Evolutionary conservation across 2,329 filamentous ascomycete genomes (phyloP).

Genomic region (Nannizzia gypsea): DNA sequence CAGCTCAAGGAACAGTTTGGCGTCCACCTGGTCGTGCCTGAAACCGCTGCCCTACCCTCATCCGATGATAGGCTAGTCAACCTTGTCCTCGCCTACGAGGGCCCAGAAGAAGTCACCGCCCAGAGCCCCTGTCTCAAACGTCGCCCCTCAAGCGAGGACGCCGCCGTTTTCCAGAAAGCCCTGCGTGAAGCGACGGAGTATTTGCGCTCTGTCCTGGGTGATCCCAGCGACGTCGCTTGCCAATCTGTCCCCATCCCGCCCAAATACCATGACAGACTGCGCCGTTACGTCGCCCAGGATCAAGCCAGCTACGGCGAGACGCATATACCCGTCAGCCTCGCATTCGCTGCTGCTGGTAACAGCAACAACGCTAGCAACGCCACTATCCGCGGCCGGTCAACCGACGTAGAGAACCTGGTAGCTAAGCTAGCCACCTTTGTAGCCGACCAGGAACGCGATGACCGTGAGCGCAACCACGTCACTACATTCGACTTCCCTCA

Average conservation of each 20-base stretch:
- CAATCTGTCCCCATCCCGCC: conserved; percentile 43
- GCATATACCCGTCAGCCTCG: conserved; percentile 46
- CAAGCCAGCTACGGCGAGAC: conserved; percentile 40
- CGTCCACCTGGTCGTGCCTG: conserved; percentile 39
- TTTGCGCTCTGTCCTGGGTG: conserved; percentile 42
- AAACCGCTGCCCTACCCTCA: conserved; percentile 29
- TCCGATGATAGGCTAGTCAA: conserved; percentile 24
- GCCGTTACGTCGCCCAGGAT: conserved; percentile 46
- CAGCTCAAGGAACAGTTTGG: conserved; percentile 34
- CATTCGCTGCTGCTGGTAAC: conserved; percentile 28
- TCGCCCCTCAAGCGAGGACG: conserved; percentile 44
- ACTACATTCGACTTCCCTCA: conserved; percentile 86
- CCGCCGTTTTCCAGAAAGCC: conserved; percentile 45
- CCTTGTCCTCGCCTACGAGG: conserved; percentile 42
- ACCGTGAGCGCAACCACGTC: conserved; percentile 83
- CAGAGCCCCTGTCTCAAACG: conserved; percentile 46
- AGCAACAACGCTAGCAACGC: conserved; percentile 43
- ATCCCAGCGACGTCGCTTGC: conserved; percentile 44
- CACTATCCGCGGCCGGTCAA: conserved; percentile 64
- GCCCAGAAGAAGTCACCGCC: conserved; percentile 15
- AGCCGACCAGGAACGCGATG: conserved; percentile 78
- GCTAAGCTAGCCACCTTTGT: conserved; percentile 68
- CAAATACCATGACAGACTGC: conserved; percentile 54
- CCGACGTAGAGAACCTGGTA: conserved; percentile 58
- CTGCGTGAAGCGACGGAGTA: conserved; percentile 48